Evolutionary conservation across 257 asterid genomes (phyloP), one percentile per base, ranked within the genome.

Genomic region (Fraxinus americana): DNA sequence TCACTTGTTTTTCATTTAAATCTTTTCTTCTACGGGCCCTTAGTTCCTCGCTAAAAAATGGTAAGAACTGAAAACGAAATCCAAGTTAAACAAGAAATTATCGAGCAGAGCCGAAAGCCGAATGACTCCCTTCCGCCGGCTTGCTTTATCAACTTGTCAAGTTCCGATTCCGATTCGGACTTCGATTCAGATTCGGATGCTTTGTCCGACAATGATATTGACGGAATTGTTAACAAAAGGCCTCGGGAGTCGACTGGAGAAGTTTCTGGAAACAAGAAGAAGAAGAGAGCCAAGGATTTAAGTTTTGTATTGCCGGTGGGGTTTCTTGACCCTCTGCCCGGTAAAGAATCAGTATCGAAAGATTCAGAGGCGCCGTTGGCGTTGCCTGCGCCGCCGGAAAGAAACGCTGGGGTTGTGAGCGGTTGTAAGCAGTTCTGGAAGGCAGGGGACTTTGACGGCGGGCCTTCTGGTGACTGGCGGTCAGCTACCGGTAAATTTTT

Each of bases 351-450:
- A 77, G n/a, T 25, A 23, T 3, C 68, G 14, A 10, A 12, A 61
- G 34, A 25, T 23, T 25, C 16, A 4, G 67, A 54, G 13, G 35
- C 73, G 72, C 75, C 85, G 43, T 32, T 81, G 35, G 82, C 83
- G 32, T 79, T 81, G 75, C 84, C 91, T 23, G 73, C 78, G 43
- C 80, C 75, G 54, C 27, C 65, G 30, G 21, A 54, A 70, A 52
- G 19, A 75, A 57, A 66, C 70, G 61, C 14, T 57, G 52, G 79
- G 45, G 78, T 72, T 48, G 71, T 27, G 34, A 82, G 75, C 73
- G 43, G 75, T 30, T 74, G 35, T 71, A 93, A 82, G 83, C 97
- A 94, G 90, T 94, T 94, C 81, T 94, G 98, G 98, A 94, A 94
- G 78, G 97, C 98, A 19, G 98, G 98, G 65, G 97, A 94, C 45